Conservation (phyloP, 371 early-diverging fungal species). For the Lichtheimia ornata region DNA sequence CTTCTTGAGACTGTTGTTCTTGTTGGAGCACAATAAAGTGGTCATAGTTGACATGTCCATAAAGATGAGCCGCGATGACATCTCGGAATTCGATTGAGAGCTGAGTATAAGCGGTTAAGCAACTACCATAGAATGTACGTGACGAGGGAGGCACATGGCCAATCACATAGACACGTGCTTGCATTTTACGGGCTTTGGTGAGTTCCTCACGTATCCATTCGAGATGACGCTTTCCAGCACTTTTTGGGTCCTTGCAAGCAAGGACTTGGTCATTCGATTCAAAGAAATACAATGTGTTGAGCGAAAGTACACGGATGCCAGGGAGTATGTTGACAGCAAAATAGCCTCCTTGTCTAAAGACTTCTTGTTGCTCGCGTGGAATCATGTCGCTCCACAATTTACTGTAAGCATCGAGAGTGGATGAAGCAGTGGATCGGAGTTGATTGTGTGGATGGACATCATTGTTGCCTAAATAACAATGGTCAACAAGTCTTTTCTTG, state of each 20-base stretch:
- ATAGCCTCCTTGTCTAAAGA: slow-evolving; percentile 70
- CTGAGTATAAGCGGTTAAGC: slow-evolving; percentile 56
- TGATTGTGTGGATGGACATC: slow-evolving; percentile 77
- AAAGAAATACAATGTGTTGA: slow-evolving; percentile 74
- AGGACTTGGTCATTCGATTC: slow-evolving; percentile 64
- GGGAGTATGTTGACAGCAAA: slow-evolving; percentile 60
- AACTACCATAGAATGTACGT: slow-evolving; percentile 27
- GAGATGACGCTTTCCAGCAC: slow-evolving; percentile 69
- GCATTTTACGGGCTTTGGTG: slow-evolving; percentile 36
- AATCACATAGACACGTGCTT: slow-evolving; percentile 61
- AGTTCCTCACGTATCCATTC: slow-evolving; percentile 70
- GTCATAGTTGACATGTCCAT: slow-evolving; percentile 79
- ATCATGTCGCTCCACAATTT: slow-evolving; percentile 60
- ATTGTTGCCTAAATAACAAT: slow-evolving; percentile 63
- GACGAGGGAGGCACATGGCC: slow-evolving; percentile 78
- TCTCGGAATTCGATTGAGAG: slow-evolving; percentile 60
- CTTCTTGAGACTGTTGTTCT: neutral
- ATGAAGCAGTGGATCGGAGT: neutral
- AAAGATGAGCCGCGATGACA: slow-evolving; percentile 67
- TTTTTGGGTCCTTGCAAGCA: slow-evolving; percentile 54
- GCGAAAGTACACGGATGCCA: slow-evolving; percentile 49
- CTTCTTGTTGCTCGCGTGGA: slow-evolving; percentile 52
- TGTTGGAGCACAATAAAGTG: slow-evolving; percentile 42
- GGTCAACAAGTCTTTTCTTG: slow-evolving; percentile 14
- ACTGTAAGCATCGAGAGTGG: slow-evolving; percentile 30